phyloP scores from a whole-genome alignment of 768 basidiomycete genomes.

The Mycena capillaripes region DNA sequence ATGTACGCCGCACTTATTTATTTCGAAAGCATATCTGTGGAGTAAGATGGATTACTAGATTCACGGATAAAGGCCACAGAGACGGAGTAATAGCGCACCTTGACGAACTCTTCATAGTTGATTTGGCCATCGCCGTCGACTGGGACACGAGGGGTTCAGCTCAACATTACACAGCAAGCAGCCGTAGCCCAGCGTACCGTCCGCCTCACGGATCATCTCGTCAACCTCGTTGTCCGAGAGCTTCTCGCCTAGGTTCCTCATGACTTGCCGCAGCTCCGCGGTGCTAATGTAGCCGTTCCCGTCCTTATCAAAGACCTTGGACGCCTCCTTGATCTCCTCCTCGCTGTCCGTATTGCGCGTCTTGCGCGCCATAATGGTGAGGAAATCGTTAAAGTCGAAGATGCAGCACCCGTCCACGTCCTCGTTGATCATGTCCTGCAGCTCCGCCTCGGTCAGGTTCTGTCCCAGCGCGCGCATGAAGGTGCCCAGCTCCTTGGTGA shows the following conservation, averaged over 20 bases:
- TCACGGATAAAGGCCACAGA: background rate
- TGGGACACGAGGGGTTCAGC: too few species aligned
- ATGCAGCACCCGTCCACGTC: slow-evolving; percentile 88
- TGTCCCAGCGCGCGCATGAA: slow-evolving; percentile 95
- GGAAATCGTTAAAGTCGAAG: slow-evolving; percentile 89
- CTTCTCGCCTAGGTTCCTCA: slow-evolving; percentile 90
- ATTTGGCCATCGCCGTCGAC: slow-evolving; percentile 89
- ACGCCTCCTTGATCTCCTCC: slow-evolving; percentile 96
- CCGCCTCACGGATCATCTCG: slow-evolving; percentile 95
- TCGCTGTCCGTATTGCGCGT: slow-evolving; percentile 84
- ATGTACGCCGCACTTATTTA: slow-evolving; percentile 27
- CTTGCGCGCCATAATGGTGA: slow-evolving; percentile 79
- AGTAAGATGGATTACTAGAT: slow-evolving; percentile 12
- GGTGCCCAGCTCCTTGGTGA: slow-evolving; percentile 90
- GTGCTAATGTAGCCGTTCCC: slow-evolving; percentile 92
- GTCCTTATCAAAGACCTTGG: slow-evolving; percentile 98
- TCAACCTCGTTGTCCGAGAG: slow-evolving; percentile 84
- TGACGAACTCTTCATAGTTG: slow-evolving; percentile 68
- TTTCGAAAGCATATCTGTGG: slow-evolving; percentile 52
- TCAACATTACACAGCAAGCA: too few species aligned
- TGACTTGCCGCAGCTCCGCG: slow-evolving; percentile 90
- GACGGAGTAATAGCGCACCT: slow-evolving; percentile 40
- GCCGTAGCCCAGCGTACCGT: slow-evolving; percentile 47
- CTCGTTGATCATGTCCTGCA: slow-evolving; percentile 97
- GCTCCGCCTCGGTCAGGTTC: slow-evolving; percentile 92